Conservation (phyloP, 495 filamentous ascomycete species). For the Bryoglossum gracile region DNA sequence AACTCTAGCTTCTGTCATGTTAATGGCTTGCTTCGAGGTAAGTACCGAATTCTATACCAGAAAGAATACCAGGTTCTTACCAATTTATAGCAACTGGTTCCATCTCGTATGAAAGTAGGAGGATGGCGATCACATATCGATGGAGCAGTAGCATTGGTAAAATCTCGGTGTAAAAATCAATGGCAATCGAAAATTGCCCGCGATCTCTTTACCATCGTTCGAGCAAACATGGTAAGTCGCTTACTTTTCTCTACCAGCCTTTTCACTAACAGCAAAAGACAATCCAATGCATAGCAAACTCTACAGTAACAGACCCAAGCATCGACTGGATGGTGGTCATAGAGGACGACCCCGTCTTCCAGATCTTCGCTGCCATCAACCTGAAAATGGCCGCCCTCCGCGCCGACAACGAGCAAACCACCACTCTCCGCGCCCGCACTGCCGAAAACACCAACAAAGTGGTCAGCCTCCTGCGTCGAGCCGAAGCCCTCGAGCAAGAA, state of each 20-base stretch:
- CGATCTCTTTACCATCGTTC: constrained; percentile 41
- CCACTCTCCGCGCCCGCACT: constrained; percentile 27
- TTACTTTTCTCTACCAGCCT: background rate
- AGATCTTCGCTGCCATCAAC: constrained; percentile 35
- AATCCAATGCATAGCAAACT: constrained; percentile 40
- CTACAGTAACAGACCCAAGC: constrained; percentile 34
- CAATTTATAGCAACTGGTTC: constrained; percentile 34
- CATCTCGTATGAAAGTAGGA: constrained; percentile 37
- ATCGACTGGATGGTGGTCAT: constrained; percentile 40
- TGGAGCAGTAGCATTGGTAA: constrained; percentile 46
- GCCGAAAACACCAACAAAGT: constrained; percentile 33
- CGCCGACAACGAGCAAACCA: constrained; percentile 34
- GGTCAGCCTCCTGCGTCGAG: constrained; percentile 32
- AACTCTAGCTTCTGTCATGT: constrained; percentile 52
- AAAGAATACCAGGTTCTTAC: background rate
- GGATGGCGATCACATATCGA: constrained; percentile 47
- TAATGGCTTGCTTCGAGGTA: constrained; percentile 59
- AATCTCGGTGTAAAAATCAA: constrained; percentile 40
- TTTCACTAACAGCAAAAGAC: constrained; percentile 23
- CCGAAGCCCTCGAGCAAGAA: constrained; percentile 36
- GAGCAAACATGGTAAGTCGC: constrained; percentile 40
- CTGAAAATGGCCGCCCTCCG: constrained; percentile 39
- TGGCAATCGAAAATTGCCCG: constrained; percentile 35
- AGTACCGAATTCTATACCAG: constrained; percentile 4
- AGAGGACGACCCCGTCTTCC: constrained; percentile 32